Conservation (phyloP, 2,329 filamentous ascomycete species). For the Ceratocystis ficicola region DNA sequence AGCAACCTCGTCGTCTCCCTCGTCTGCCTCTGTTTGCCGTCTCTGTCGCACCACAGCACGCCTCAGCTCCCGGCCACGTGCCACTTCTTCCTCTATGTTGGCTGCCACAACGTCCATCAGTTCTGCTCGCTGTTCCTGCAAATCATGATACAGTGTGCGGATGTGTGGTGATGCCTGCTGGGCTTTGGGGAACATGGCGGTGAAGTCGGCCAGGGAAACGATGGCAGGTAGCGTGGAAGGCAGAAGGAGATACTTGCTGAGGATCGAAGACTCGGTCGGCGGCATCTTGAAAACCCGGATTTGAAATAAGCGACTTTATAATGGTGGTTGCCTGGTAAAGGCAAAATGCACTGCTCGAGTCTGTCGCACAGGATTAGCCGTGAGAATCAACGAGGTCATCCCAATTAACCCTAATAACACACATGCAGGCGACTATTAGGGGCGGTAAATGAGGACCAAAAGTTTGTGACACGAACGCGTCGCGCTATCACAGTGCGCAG, state of each 20-base stretch:
- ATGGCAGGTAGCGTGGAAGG: constrained; percentile 63
- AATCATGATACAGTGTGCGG: constrained; percentile 61
- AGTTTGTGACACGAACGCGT: constrained; percentile 16
- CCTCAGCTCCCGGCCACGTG: constrained; percentile 38
- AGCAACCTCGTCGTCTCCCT: constrained; percentile 51
- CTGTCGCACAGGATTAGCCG: not conserved
- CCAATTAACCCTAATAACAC: constrained; percentile 10
- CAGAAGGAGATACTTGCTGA: constrained; percentile 65
- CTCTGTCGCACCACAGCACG: constrained; percentile 45
- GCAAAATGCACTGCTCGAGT: not conserved
- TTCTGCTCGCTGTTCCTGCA: constrained; percentile 60
- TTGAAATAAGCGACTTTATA: no score
- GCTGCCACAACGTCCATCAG: constrained; percentile 54
- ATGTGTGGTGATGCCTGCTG: constrained; percentile 53
- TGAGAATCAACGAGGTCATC: not conserved
- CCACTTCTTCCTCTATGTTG: constrained; percentile 53
- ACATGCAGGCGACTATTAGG: not conserved
- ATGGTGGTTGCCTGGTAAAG: not conserved
- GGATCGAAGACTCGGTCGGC: constrained; percentile 60
- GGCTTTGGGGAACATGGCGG: constrained; percentile 58
- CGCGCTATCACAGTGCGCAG: constrained; percentile 17
- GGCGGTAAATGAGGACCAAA: constrained; percentile 12
- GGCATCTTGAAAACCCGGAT: constrained; percentile 40
- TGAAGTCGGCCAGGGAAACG: constrained; percentile 63
- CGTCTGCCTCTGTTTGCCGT: constrained; percentile 35